phyloP scores from a whole-genome alignment of 805 yeast genomes.

The Yarrowia bubula region DNA sequence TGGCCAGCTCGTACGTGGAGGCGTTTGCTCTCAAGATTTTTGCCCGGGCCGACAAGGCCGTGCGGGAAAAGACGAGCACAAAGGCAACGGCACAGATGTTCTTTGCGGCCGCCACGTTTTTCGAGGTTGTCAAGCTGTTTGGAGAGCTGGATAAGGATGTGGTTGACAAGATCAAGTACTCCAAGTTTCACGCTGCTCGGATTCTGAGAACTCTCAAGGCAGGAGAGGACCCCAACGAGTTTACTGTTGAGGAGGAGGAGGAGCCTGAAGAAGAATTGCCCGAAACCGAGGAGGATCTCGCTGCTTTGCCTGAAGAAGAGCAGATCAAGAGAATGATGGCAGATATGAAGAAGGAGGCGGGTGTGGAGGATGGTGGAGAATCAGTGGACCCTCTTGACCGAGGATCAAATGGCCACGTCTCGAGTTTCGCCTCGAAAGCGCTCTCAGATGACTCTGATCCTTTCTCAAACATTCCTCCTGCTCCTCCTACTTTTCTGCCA shows the following conservation, averaged over 20 bases:
- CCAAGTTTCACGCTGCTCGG: conserved; percentile 61
- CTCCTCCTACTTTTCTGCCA: neutral
- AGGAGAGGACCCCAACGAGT: conserved; percentile 60
- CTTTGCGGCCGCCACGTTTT: conserved; percentile 54
- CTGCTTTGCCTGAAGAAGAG: neutral
- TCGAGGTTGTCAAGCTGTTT: conserved; percentile 49
- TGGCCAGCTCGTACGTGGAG: conserved; percentile 55
- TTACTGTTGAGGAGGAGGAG: conserved; percentile 38
- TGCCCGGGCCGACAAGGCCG: conserved; percentile 50
- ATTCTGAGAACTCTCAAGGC: conserved; percentile 50
- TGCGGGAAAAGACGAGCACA: conserved; percentile 45
- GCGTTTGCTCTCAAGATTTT: conserved; percentile 61
- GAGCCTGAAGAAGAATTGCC: too few relatives aligned
- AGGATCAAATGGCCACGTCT: too few relatives aligned
- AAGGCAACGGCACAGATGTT: conserved; percentile 52
- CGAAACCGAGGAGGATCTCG: conserved; percentile 6
- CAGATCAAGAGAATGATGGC: conserved; percentile 6
- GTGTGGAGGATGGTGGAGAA: neutral
- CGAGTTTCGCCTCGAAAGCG: neutral
- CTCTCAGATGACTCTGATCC: neutral
- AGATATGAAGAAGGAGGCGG: neutral
- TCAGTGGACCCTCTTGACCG: neutral
- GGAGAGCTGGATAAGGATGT: conserved; percentile 39
- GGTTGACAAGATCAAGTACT: conserved; percentile 51
- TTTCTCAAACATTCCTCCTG: conserved; percentile 4